Percentiles rank a stretch among this genome's conserved stretches.
phyloP scores from a whole-genome alignment of 163 green algal species.

The Chloromonas sp. region DNA sequence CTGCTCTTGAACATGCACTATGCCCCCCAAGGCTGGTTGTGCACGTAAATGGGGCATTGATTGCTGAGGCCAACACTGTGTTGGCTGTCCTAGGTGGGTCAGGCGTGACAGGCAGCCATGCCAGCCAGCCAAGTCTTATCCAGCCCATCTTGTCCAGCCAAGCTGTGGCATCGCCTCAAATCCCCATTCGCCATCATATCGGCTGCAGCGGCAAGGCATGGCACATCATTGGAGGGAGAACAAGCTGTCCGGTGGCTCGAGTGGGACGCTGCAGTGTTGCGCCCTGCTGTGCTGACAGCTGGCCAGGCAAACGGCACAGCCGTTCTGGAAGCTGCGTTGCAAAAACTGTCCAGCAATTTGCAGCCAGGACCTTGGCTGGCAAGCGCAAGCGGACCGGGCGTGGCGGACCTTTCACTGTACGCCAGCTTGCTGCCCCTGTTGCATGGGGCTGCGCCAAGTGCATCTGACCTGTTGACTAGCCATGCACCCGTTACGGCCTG shows the following conservation, averaged over 20 bases:
- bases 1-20: background rate
- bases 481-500: background rate
- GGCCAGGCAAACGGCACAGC: background rate
- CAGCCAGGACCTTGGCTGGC: background rate
- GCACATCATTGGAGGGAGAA: background rate
- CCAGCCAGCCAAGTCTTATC: too few species aligned
- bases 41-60: too few species aligned
- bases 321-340: constrained; percentile 6
- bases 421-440: constrained; percentile 39
- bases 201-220: too few species aligned
- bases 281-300: constrained; percentile 26
- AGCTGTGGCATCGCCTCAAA: too few species aligned
- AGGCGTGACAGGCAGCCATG: too few species aligned
- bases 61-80: too few species aligned
- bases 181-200: too few species aligned
- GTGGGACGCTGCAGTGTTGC: constrained; percentile 54
- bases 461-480: background rate
- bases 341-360: background rate
- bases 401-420: constrained; percentile 35
- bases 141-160: background rate
- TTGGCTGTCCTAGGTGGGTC: background rate
- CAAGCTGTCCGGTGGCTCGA: constrained; percentile 52
- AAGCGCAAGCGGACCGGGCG: background rate
- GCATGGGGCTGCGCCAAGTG: background rate
- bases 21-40: too few species aligned